phyloP scores from a whole-genome alignment of 83 land plant genomes.

The Picea engelmannii region DNA sequence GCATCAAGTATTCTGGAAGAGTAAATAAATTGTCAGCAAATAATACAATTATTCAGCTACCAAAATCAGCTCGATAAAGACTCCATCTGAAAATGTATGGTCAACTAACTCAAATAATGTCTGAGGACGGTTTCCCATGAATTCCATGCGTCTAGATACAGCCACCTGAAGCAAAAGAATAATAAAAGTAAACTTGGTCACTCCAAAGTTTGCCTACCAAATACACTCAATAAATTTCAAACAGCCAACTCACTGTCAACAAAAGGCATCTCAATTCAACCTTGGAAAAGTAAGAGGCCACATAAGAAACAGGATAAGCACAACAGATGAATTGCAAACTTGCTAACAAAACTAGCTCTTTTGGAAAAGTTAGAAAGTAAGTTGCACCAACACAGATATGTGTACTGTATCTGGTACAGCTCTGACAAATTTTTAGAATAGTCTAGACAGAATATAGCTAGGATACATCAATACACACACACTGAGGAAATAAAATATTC shows the following conservation, averaged over 20 bases:
- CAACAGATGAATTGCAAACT: background rate
- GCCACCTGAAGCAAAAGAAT: conserved; percentile 55
- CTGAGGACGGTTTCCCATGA: conserved; percentile 67
- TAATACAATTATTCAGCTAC: conserved; percentile 1
- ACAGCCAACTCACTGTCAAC: background rate
- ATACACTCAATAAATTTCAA: background rate
- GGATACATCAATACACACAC: too few relatives aligned
- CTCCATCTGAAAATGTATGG: background rate
- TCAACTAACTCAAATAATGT: conserved; percentile 81
- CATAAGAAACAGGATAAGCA: background rate
- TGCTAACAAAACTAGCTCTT: background rate
- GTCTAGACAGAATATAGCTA: too few relatives aligned
- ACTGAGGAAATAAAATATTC: background rate
- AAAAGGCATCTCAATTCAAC: background rate
- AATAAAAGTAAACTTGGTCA: background rate
- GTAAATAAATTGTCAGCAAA: background rate
- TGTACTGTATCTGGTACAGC: too few relatives aligned
- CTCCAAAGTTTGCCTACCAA: background rate
- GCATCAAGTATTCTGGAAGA: conserved; percentile 78
- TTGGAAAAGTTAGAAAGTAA: background rate
- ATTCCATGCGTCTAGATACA: conserved; percentile 72
- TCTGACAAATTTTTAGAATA: too few relatives aligned
- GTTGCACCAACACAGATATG: background rate
- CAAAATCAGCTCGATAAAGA: conserved; percentile 3
- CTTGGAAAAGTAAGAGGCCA: background rate